Conservation (phyloP, 2,329 filamentous ascomycete genomes). For the Aspergillus uvarum region DNA sequence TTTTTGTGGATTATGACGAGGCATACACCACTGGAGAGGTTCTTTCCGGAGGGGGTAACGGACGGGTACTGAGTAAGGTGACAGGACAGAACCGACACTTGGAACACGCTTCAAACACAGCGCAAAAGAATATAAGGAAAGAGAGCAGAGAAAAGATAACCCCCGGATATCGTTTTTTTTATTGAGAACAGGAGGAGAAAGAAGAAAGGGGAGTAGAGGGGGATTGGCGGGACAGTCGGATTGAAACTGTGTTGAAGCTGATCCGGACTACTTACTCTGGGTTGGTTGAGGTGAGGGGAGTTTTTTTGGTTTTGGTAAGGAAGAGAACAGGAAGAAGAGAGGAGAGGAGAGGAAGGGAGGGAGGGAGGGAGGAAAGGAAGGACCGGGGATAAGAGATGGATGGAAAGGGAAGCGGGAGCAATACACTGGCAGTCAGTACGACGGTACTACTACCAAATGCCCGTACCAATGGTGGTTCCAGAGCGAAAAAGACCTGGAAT, state of each 20-base stretch:
- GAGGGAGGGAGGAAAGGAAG: conserved; percentile 14
- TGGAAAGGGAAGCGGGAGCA: conserved; percentile 14
- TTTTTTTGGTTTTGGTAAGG: conserved; percentile 9
- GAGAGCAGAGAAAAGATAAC: conserved; percentile 11
- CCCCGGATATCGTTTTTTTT: neutral
- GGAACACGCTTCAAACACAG: conserved; percentile 26
- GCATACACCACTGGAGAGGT: conserved; percentile 32
- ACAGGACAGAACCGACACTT: conserved; percentile 23
- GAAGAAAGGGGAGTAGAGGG: conserved; percentile 17
- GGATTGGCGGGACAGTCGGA: neutral
- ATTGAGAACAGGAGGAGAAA: conserved; percentile 22
- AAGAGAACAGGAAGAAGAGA: conserved; percentile 18
- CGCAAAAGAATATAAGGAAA: conserved; percentile 27
- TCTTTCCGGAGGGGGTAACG: conserved; percentile 26
- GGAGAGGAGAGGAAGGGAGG: conserved; percentile 15
- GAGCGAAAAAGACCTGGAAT: neutral
- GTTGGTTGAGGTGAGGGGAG: neutral
- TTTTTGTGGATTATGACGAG: conserved; percentile 44
- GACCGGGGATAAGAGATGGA: conserved; percentile 10
- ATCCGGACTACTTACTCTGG: neutral
- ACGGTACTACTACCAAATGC: conserved; percentile 3
- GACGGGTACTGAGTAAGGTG: conserved; percentile 13
- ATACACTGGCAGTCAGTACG: neutral
- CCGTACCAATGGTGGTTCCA: conserved; percentile 5
- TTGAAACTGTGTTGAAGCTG: neutral